Conservation (phyloP, 2,329 filamentous ascomycete species). For the Helotiales sp. region DNA sequence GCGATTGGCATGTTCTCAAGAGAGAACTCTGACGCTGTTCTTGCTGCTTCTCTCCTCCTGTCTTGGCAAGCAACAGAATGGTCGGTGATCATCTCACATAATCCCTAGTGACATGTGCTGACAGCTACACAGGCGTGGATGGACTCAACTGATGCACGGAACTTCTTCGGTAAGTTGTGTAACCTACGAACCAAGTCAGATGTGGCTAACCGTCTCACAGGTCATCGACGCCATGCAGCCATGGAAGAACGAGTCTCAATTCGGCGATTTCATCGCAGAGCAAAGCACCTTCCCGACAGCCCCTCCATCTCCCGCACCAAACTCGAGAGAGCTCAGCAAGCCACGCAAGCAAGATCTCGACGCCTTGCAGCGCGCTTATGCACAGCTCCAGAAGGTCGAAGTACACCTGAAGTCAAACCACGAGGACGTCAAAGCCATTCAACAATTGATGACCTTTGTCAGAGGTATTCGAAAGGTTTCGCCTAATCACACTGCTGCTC, state of each 20-base stretch:
- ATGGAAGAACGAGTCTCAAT: constrained; percentile 88
- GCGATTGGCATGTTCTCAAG: constrained; percentile 83
- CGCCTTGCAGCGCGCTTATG: constrained; percentile 65
- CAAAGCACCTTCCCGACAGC: constrained; percentile 72
- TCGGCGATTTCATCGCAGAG: constrained; percentile 78
- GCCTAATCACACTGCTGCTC: constrained; percentile 68
- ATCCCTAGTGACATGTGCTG: constrained; percentile 24
- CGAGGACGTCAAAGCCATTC: constrained; percentile 67
- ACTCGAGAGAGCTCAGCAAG: constrained; percentile 57
- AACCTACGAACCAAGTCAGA: constrained; percentile 5
- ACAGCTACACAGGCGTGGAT: constrained; percentile 70
- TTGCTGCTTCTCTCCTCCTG: constrained; percentile 87
- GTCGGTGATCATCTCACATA: constrained; percentile 54
- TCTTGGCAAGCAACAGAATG: constrained; percentile 97
- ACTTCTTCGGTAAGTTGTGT: constrained; percentile 72
- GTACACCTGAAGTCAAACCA: constrained; percentile 66
- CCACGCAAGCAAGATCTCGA: constrained; percentile 70
- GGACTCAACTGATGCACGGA: constrained; percentile 90
- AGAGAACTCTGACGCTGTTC: constrained; percentile 84
- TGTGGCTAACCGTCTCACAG: constrained; percentile 45
- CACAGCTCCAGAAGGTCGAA: constrained; percentile 68
- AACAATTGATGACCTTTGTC: constrained; percentile 71
- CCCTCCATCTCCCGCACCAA: constrained; percentile 60
- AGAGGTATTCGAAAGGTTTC: constrained; percentile 71
- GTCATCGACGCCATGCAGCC: constrained; percentile 88